Conservation (phyloP, 129 eudicot species). For the Dittrichia graveolens region DNA sequence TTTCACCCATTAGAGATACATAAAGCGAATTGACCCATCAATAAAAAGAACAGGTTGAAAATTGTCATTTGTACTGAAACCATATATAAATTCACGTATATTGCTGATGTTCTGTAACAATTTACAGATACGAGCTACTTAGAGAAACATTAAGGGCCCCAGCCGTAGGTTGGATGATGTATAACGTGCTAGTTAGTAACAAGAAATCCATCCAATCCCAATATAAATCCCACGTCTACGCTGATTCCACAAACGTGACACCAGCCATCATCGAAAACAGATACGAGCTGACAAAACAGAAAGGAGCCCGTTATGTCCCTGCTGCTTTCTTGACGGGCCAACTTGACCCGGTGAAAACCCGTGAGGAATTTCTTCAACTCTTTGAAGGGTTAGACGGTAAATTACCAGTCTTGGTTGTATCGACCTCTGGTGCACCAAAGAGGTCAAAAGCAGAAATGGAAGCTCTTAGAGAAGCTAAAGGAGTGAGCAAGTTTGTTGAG, state of each 20-base stretch:
- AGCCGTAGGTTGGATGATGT: constrained; percentile 98
- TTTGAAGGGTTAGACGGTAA: constrained; percentile 66
- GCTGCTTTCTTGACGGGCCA: constrained; percentile 95
- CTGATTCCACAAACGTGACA: constrained; percentile 79
- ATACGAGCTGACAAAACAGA: constrained; percentile 68
- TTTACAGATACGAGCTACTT: constrained; percentile 71
- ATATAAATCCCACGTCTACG: constrained; percentile 86
- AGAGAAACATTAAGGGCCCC: constrained; percentile 91
- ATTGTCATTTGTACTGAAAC: no score
- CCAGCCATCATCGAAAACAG: constrained; percentile 72
- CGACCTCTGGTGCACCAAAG: constrained; percentile 75
- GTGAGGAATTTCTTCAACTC: constrained; percentile 71
- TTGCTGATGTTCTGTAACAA: constrained; percentile 5
- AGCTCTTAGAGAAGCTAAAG: constrained; percentile 85
- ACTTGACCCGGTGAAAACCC: constrained; percentile 81
- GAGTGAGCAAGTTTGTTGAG: constrained; percentile 83
- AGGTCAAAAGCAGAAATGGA: constrained; percentile 99
- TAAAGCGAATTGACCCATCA: not conserved
- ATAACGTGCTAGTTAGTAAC: constrained; percentile 82
- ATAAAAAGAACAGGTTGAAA: not conserved
- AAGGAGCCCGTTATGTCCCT: constrained; percentile 90
- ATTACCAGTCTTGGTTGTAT: constrained; percentile 67
- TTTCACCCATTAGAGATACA: not conserved
- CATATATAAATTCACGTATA: not conserved
- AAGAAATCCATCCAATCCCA: constrained; percentile 81